These are phyloP conservation scores for Pythium vanterpoolii DNA, from an alignment of 352 stramenopile species.

Conservation along the genomic window DNA sequence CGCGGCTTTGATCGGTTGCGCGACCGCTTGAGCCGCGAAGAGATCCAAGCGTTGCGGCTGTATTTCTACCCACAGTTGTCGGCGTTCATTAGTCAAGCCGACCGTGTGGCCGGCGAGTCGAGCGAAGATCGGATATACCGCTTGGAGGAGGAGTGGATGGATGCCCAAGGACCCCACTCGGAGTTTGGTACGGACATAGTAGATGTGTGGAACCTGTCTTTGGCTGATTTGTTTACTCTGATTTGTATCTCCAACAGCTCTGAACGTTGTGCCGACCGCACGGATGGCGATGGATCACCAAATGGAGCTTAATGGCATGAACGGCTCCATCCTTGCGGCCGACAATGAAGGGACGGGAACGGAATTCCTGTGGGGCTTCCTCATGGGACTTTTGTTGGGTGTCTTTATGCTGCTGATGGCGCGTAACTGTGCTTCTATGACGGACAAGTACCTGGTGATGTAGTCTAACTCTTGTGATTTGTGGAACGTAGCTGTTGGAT, in stretches of 20 bases:
- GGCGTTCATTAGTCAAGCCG: slow-evolving; percentile 78
- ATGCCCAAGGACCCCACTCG: slow-evolving; percentile 78
- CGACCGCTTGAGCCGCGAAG: slow-evolving; percentile 78
- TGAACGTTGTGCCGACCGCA: slow-evolving; percentile 75
- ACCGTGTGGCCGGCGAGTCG: slow-evolving; percentile 65
- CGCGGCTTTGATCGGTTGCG: slow-evolving; percentile 79
- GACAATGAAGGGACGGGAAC: slow-evolving; percentile 88
- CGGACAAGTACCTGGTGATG: not conserved
- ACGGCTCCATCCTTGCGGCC: slow-evolving; percentile 74
- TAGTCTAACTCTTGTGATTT: not conserved
- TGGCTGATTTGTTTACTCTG: not conserved
- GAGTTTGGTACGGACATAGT: slow-evolving; percentile 67
- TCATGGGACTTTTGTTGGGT: slow-evolving; percentile 83
- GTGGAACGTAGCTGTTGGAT: slow-evolving; percentile 65
- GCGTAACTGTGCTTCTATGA: slow-evolving; percentile 10
- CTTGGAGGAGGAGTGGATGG: slow-evolving; percentile 88
- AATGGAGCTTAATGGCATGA: slow-evolving; percentile 83
- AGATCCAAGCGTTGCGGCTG: slow-evolving; percentile 78
- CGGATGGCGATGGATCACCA: slow-evolving; percentile 75
- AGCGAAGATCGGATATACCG: slow-evolving; percentile 88
- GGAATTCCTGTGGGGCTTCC: slow-evolving; percentile 86
- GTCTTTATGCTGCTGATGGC: slow-evolving; percentile 91
- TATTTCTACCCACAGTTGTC: slow-evolving; percentile 88
- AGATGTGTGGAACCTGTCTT: too few relatives aligned
- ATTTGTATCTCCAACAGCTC: slow-evolving; percentile 30